phyloP scores from a whole-genome alignment of 352 stramenopile genomes.

The Pythium phragmiticola region DNA sequence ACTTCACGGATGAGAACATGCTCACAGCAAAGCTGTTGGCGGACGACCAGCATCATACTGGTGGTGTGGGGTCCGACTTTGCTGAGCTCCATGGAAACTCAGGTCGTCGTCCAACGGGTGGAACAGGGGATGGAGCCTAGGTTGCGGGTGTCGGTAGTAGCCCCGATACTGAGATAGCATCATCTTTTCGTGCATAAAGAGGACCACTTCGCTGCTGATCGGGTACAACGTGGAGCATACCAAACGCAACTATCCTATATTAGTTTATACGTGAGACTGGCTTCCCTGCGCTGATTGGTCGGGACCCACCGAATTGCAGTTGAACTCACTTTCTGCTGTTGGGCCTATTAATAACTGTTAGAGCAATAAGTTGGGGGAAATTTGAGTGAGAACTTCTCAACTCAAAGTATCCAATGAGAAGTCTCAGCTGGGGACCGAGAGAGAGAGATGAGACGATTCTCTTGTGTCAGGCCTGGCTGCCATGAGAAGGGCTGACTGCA shows the following conservation, averaged over 20 bases:
- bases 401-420: no score
- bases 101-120: background rate
- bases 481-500: no score
- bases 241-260: background rate
- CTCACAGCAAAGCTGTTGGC: conserved; percentile 12
- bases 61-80: background rate
- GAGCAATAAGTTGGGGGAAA: no score
- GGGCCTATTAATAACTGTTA: no score
- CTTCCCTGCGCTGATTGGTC: no score
- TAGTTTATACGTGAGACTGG: background rate
- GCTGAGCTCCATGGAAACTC: background rate
- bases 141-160: background rate
- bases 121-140: background rate
- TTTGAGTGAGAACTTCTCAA: no score
- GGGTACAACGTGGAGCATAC: background rate
- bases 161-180: background rate
- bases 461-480: no score
- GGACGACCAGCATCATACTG: conserved; percentile 1
- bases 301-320: no score
- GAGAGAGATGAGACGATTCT: no score
- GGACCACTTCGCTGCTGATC: background rate
- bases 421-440: no score
- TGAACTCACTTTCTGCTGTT: no score
- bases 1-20: conserved; percentile 4
- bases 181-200: conserved; percentile 6